A percentile compares a stretch with the other conserved stretches of the same genome.
Conservation (phyloP, 768 basidiomycete genomes). For the Leccinum broughii region DNA sequence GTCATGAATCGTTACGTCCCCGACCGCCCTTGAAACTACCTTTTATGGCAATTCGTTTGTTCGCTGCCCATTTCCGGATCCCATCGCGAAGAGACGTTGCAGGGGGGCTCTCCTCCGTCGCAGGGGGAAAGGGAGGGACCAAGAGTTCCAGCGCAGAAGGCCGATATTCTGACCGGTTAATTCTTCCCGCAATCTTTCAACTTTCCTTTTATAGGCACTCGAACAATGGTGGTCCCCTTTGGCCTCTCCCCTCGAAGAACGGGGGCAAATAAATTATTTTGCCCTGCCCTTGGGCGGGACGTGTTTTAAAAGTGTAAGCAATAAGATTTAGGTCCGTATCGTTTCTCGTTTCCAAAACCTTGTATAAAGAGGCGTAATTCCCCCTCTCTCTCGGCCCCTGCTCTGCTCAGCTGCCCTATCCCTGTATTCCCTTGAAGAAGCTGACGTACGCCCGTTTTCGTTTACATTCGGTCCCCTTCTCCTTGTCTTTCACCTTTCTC, state of each 20-base stretch:
- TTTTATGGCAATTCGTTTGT: constrained; percentile 39
- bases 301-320: constrained; percentile 28
- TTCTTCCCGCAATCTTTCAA: constrained; percentile 31
- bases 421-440: constrained; percentile 23
- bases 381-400: constrained; percentile 32
- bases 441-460: constrained; percentile 40
- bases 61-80: constrained; percentile 34
- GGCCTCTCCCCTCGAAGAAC: constrained; percentile 19
- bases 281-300: constrained; percentile 24
- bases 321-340: constrained; percentile 28
- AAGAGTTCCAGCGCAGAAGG: constrained; percentile 38
- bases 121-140: constrained; percentile 20
- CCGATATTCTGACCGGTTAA: constrained; percentile 32
- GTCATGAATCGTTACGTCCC: constrained; percentile 32
- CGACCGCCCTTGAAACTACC: constrained; percentile 39
- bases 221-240: constrained; percentile 33
- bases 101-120: constrained; percentile 20
- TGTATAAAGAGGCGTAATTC: constrained; percentile 32
- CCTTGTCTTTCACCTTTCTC: background rate
- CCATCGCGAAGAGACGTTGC: constrained; percentile 25
- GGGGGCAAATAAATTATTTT: background rate
- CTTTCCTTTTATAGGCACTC: constrained; percentile 32
- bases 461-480: constrained; percentile 27
- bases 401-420: constrained; percentile 28
- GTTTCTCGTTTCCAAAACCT: constrained; percentile 28